These are phyloP conservation scores for Scheffersomyces insectosa DNA, from an alignment of 1,139 yeast genomes.

Conservation along the genomic window DNA sequence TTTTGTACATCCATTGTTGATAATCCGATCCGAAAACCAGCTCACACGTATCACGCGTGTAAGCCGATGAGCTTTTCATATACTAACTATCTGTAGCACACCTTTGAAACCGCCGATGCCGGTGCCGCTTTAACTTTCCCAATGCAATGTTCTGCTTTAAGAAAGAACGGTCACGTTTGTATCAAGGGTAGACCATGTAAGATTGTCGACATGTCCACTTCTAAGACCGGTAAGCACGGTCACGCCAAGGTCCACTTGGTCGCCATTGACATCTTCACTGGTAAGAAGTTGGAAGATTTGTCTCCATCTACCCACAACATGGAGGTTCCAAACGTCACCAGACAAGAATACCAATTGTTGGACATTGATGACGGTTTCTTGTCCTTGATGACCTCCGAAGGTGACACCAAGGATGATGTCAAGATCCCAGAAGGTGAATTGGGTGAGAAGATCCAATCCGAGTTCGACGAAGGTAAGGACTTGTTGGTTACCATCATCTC, in stretches of 20 bases:
- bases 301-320: constrained; percentile 99
- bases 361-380: constrained; percentile 98
- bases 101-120: constrained; percentile 97
- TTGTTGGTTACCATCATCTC: constrained; percentile 92
- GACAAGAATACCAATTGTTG: constrained; percentile 95
- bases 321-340: constrained; percentile 98
- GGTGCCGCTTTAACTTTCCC: constrained; percentile 99
- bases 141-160: constrained; percentile 99
- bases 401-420: constrained; percentile 99
- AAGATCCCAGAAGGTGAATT: constrained; percentile 97
- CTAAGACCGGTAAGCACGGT: constrained; percentile 99
- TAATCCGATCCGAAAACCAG: not conserved
- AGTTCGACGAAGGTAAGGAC: constrained; percentile 98
- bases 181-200: constrained; percentile 99
- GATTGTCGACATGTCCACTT: constrained; percentile 99
- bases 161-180: constrained; percentile 99
- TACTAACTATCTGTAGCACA: constrained; percentile 61
- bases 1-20: not conserved
- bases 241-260: constrained; percentile 99
- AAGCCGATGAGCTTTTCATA: not conserved
- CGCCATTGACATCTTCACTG: constrained; percentile 98
- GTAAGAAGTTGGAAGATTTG: constrained; percentile 98
- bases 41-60: not conserved
- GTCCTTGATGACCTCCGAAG: constrained; percentile 93
- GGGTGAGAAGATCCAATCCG: constrained; percentile 88